Percentiles rank a stretch among this genome's conserved stretches.
These are phyloP conservation scores for Petunia axillaris DNA, from an alignment of 257 asterid species.

Conservation along the genomic window DNA sequence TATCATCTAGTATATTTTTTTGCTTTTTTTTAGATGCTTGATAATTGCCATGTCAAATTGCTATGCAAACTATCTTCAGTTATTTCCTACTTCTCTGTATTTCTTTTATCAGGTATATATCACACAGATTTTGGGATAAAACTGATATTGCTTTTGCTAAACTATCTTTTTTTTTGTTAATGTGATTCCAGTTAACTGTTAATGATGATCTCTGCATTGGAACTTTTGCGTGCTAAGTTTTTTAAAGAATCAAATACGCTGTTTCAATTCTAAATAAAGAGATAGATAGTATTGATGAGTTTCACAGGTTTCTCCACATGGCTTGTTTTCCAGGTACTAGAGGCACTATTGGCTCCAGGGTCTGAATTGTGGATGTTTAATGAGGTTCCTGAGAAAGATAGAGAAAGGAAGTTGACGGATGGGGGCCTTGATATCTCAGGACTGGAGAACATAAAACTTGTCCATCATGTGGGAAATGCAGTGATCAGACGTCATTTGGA, in stretches of 20 bases:
- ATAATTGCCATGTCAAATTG: not conserved
- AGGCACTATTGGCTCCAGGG: constrained; percentile 86
- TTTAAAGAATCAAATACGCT: not conserved
- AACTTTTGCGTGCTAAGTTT: not conserved
- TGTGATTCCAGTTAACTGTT: not conserved
- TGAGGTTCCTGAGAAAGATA: constrained; percentile 79
- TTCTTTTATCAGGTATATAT: not conserved
- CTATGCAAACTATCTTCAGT: not conserved
- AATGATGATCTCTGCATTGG: not conserved
- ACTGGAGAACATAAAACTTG: constrained; percentile 75
- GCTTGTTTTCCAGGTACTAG: constrained; percentile 62
- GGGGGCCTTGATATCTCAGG: constrained; percentile 92
- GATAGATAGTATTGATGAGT: constrained; percentile 17
- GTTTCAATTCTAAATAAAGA: not conserved
- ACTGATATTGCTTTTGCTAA: not conserved
- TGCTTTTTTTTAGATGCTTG: not conserved
- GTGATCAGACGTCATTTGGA: constrained; percentile 93
- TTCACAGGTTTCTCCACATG: constrained; percentile 1
- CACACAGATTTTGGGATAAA: not conserved
- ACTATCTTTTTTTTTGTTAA: not conserved
- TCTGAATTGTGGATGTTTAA: constrained; percentile 97
- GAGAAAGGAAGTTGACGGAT: constrained; percentile 80
- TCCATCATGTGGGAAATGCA: constrained; percentile 91
- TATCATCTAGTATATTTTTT: constrained; percentile 1
- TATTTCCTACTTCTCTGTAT: not conserved